Base-by-base conservation (phyloP, 164 flowering plant genomes). In the Nymphaea thermarum region DNA sequence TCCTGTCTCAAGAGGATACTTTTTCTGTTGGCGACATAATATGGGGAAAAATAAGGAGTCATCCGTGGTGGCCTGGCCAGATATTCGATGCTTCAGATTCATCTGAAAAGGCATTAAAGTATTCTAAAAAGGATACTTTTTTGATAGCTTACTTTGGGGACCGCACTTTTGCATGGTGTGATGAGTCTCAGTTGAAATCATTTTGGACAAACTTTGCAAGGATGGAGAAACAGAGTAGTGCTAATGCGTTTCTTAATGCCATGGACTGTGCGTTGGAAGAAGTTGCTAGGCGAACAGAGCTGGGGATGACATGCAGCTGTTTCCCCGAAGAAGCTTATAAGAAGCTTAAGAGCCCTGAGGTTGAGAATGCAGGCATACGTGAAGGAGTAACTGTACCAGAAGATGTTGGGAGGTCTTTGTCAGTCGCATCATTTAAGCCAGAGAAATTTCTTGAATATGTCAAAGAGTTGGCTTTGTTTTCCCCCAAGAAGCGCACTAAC, bases 31-130 rank as follows among this genome's bases (percentile, higher is more conserved):
- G 81, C 43, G 93, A 90, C 77, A 63, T 93, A 60, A 90, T 93
- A 4, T 93, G 98, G 98, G 92, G 96, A 53, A 93, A 90, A 77
- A 89, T 93, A 18, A 81, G 76, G 80, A 86, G 90, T 72, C 93
- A 90, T 74, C 96, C 93, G 1, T 93, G 98, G 98, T 93, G 98
- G 98, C 98, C 98, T 18, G 98, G 90, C 14, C 96, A 90, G 85
- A 82, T 93, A 74, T 82, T 80, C 82, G 84, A 80, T 69, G 80
- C 86, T 11, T 74, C 80, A 0, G 85, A 78, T 79, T 71, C 92
- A 16, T 83, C 96, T n/a, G 71, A 80, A 15, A 71, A 72, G 68
- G 96, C 96, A 43, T 67, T 63, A 76, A 84, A 76, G 65, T 72
- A 89, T 76, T 79, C 65, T 44, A 93, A 80, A 71, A 78, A 69